A percentile compares a stretch with the other conserved stretches of the same genome.
Evolutionary conservation across 345 rosid species (phyloP).

Genomic region (Rhizophora apiculata): DNA sequence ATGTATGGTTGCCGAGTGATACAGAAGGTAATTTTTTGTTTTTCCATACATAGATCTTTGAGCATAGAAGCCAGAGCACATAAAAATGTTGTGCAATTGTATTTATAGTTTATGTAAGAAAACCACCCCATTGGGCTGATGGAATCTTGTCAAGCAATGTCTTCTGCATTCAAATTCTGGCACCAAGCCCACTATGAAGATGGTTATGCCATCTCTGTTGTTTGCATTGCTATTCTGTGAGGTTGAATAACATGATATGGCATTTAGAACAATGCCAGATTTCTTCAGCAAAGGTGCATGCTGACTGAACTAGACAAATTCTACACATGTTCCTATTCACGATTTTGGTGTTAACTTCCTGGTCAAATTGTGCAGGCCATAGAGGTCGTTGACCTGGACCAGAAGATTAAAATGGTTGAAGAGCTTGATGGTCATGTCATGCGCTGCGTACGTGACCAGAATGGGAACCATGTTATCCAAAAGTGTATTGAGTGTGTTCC

Average conservation of each 20-base stretch:
- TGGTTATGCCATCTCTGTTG: neutral
- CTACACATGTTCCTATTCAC: neutral
- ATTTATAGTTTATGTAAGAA: neutral
- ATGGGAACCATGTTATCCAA: slow-evolving; percentile 95
- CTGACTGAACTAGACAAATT: neutral
- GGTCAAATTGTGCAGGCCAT: slow-evolving; percentile 51
- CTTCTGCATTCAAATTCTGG: neutral
- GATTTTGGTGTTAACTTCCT: neutral
- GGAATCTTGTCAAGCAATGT: neutral
- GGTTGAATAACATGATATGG: neutral
- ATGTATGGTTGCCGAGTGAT: slow-evolving; percentile 99
- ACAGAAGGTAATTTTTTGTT: slow-evolving; percentile 59
- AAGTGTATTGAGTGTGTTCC: slow-evolving; percentile 96
- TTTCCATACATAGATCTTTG: neutral
- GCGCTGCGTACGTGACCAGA: slow-evolving; percentile 97
- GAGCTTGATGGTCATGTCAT: slow-evolving; percentile 91
- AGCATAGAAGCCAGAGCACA: neutral
- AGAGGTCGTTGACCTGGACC: slow-evolving; percentile 90
- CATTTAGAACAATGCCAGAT: neutral
- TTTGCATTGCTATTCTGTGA: neutral
- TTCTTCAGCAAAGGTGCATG: neutral
- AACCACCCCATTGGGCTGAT: neutral
- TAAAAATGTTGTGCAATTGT: neutral
- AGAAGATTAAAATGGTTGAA: slow-evolving; percentile 76
- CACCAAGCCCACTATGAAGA: neutral